Base-by-base conservation (phyloP, 2,329 filamentous ascomycete species). In the Epichloe glyceriae region DNA sequence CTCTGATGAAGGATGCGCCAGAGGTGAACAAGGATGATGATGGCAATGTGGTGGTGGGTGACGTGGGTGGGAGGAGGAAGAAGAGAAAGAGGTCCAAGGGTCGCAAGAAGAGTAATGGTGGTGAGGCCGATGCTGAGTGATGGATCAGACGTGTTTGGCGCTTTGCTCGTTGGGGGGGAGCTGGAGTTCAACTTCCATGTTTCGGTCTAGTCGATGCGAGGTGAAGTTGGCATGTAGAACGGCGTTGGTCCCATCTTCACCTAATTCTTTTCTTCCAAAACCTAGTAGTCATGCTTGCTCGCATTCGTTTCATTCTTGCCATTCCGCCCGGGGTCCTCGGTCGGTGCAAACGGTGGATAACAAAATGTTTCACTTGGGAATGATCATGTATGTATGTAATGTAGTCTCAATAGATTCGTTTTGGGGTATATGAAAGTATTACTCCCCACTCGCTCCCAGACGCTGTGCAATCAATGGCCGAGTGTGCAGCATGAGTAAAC, bases 81-180 rank as follows among this genome's bases (percentile, higher is more conserved):
- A 78, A 73, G 68, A 65, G 73, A 61, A 78, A 75, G 70, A 72
- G 74, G 59, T 73, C 73, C 49, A 73, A 70, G 61, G 65, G 64
- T 49, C 71, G 68, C 53, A 71, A 40, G 70, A 53, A 52, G 22
- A 22, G 5, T 47, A 15, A 5, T 19, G 14, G 12, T 42, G 51
- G 15, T 37, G 30, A 30, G 20, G 12, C 17, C 2, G 33, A n/a
- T 22, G 40, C 19, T 7, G 20, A 47, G 20, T 39, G 35, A 47
- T 12, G 26, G n/a, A 22, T 17, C 7, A 15, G 14, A 10, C 22
- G 22, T 22, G 0, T 22, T 22, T 22, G 22, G 1, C 2, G 2
- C 5, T 6, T 5, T 22, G 20, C 20, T 22, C 20, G 4, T 5
- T 1, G 20, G 0, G 22, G 19, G 22, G 5, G 7, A 5, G 20